These are phyloP conservation scores for Lyophyllum semitale DNA, from an alignment of 768 basidiomycete species.

Conservation along the genomic window DNA sequence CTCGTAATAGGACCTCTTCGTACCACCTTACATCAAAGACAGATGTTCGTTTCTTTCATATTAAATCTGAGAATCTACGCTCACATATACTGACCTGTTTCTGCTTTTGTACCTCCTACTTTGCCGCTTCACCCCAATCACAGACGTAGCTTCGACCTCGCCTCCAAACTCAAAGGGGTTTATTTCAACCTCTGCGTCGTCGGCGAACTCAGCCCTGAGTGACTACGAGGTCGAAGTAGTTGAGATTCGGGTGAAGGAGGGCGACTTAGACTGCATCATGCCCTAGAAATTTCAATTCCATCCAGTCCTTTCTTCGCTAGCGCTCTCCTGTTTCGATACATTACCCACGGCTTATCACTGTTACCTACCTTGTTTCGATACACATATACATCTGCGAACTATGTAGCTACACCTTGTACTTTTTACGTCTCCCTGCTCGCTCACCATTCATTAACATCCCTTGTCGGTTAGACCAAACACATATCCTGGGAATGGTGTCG, in stretches of 20 bases:
- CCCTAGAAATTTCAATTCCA: conserved; percentile 37
- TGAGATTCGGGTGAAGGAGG: conserved; percentile 82
- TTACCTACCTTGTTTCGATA: conserved; percentile 1
- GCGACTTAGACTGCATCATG: conserved; percentile 76
- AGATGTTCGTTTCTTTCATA: conserved; percentile 63
- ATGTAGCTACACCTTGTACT: conserved; percentile 1
- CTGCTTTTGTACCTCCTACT: conserved; percentile 9
- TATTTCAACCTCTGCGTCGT: conserved; percentile 68
- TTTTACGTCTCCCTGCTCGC: background rate
- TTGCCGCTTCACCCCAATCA: conserved; percentile 12
- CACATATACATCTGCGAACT: background rate
- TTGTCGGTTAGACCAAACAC: too few species aligned
- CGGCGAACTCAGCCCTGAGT: conserved; percentile 63
- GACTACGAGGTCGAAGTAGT: conserved; percentile 88
- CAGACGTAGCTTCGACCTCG: conserved; percentile 83
- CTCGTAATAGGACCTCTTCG: conserved; percentile 68
- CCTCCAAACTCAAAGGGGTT: conserved; percentile 71
- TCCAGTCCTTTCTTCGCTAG: background rate
- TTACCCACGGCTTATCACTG: background rate
- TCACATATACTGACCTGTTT: conserved; percentile 20
- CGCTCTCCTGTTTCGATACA: background rate
- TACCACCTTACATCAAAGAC: conserved; percentile 89
- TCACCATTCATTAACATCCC: background rate
- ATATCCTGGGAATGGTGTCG: too few species aligned
- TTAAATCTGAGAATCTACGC: conserved; percentile 14